A percentile compares a stretch with the other conserved stretches of the same genome.
Conservation (phyloP, 2,329 filamentous ascomycete species). For the Apiospora marii region DNA sequence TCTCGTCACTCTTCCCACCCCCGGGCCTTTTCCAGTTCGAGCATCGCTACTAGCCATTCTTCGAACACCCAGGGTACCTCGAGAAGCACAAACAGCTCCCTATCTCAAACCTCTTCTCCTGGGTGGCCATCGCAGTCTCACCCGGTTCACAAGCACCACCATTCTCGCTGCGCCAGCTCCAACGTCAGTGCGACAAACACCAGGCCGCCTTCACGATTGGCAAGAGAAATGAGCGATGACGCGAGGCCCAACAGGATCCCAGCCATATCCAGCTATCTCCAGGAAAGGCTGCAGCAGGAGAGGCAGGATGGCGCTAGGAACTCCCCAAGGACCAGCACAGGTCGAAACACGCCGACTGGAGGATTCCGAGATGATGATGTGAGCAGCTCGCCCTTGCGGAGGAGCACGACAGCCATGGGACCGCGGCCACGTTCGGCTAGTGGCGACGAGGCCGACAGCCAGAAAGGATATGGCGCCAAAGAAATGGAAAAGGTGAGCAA, state of each 20-base stretch:
- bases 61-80: slow-evolving; percentile 8
- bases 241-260: slow-evolving; percentile 44
- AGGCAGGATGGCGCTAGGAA: slow-evolving; percentile 58
- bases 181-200: slow-evolving; percentile 42
- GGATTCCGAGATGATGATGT: slow-evolving; percentile 27
- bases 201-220: slow-evolving; percentile 50
- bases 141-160: slow-evolving; percentile 40
- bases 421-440: slow-evolving; percentile 54
- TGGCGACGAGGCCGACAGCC: slow-evolving; percentile 51
- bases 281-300: slow-evolving; percentile 62
- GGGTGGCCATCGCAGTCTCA: neutral
- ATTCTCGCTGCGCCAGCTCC: slow-evolving; percentile 46
- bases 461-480: slow-evolving; percentile 67
- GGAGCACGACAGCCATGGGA: slow-evolving; percentile 41
- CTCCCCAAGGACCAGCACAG: slow-evolving; percentile 44
- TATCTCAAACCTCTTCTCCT: neutral
- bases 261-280: slow-evolving; percentile 59
- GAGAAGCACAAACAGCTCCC: neutral
- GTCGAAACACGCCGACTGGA: neutral
- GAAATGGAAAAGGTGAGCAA: slow-evolving; percentile 70
- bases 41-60: slow-evolving; percentile 5
- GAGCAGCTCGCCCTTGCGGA: slow-evolving; percentile 50
- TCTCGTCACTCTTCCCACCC: slow-evolving; percentile 9
- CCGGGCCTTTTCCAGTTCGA: slow-evolving; percentile 4
- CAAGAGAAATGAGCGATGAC: slow-evolving; percentile 52